Evolutionary conservation across 2,329 filamentous ascomycete genomes (phyloP).

Genomic region (Orbilia brochopaga): DNA sequence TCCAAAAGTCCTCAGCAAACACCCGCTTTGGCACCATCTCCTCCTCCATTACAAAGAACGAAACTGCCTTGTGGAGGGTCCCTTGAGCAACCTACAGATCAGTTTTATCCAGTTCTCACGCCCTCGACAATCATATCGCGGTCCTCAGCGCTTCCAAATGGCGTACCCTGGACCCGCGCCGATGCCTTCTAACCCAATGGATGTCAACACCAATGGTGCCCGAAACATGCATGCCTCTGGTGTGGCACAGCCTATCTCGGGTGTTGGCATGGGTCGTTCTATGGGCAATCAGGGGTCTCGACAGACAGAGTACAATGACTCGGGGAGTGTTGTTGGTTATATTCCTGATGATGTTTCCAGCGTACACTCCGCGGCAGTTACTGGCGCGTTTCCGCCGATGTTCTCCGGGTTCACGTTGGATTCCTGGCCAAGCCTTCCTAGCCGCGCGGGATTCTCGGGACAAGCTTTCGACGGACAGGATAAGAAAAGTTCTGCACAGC

Average conservation of each 20-base stretch:
- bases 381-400: constrained; percentile 87
- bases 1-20: constrained; percentile 95
- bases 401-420: constrained; percentile 91
- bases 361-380: constrained; percentile 85
- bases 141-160: constrained; percentile 84
- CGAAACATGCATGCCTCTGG: constrained; percentile 53
- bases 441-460: constrained; percentile 67
- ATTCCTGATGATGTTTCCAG: constrained; percentile 97
- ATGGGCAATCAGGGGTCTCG: constrained; percentile 44
- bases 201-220: not conserved
- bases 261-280: constrained; percentile 32
- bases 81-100: constrained; percentile 91
- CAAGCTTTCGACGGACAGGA: constrained; percentile 59
- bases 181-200: constrained; percentile 23
- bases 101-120: constrained; percentile 93
- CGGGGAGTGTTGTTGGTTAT: constrained; percentile 89
- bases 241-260: constrained; percentile 58
- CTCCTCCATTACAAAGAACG: constrained; percentile 95
- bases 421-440: constrained; percentile 81
- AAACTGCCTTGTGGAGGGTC: constrained; percentile 94
- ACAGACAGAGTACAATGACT: constrained; percentile 67
- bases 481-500: constrained; percentile 23
- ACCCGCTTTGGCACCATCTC: constrained; percentile 95
- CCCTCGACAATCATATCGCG: constrained; percentile 88
- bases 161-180: constrained; percentile 67